A percentile compares a stretch with the other conserved stretches of the same genome.
These are phyloP conservation scores for Boletus reticuloceps DNA, from an alignment of 768 basidiomycete species.

Conservation along the genomic window DNA sequence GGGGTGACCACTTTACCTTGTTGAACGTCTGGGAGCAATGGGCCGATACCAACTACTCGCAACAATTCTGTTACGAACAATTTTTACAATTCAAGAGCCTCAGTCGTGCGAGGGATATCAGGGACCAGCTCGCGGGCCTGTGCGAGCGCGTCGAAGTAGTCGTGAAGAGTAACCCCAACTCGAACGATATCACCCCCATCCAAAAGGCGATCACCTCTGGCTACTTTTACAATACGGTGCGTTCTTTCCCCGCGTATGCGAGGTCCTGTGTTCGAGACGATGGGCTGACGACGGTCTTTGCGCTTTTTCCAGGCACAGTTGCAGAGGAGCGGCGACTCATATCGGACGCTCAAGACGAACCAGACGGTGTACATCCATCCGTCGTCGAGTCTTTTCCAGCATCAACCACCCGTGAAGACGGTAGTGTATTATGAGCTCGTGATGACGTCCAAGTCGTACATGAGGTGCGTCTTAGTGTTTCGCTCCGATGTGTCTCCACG, in stretches of 20 bases:
- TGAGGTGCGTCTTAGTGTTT: conserved; percentile 50
- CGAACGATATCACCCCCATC: conserved; percentile 87
- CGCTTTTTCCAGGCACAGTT: conserved; percentile 64
- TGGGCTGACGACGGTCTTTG: background rate
- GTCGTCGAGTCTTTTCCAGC: conserved; percentile 91
- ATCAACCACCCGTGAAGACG: conserved; percentile 89
- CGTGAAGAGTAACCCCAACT: conserved; percentile 82
- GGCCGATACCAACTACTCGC: conserved; percentile 96
- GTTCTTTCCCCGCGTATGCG: conserved; percentile 22
- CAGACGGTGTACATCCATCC: conserved; percentile 98
- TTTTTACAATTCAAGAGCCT: conserved; percentile 95
- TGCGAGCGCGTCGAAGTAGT: conserved; percentile 98
- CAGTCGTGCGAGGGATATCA: conserved; percentile 91
- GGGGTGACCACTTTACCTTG: conserved; percentile 97
- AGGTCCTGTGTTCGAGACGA: background rate
- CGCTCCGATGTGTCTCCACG: background rate
- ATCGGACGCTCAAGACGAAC: conserved; percentile 92
- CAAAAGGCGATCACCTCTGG: conserved; percentile 96
- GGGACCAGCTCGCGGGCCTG: conserved; percentile 90
- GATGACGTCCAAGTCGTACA: conserved; percentile 96
- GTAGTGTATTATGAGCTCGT: conserved; percentile 96
- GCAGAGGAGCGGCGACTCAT: conserved; percentile 95
- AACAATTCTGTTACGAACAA: conserved; percentile 95
- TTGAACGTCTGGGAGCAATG: conserved; percentile 99
- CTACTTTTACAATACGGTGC: conserved; percentile 92